These are phyloP conservation scores for Sclerotinia borealis DNA, from an alignment of 2,329 filamentous ascomycete genomes.

Conservation along the genomic window DNA sequence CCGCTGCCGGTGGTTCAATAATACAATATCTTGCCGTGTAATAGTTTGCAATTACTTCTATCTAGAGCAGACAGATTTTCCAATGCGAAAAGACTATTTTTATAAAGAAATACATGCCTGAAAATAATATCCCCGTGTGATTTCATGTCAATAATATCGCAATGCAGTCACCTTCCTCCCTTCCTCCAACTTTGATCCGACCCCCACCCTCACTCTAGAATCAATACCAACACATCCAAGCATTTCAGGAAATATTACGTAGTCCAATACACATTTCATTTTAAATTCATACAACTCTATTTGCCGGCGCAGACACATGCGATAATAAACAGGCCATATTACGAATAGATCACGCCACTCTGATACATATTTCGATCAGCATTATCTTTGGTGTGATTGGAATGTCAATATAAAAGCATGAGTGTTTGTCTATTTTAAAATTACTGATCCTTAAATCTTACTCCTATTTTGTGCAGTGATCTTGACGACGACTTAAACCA, in stretches of 20 bases:
- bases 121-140: background rate
- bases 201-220: background rate
- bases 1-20: too few relatives aligned
- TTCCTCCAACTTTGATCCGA: background rate
- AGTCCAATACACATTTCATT: background rate
- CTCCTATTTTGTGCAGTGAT: background rate
- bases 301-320: background rate
- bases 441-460: background rate
- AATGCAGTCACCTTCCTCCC: background rate
- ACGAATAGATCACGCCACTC: conserved; percentile 9
- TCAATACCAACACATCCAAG: background rate
- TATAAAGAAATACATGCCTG: accelerated
- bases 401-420: background rate
- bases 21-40: background rate
- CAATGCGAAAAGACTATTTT: background rate
- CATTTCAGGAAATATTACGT: background rate
- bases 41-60: background rate
- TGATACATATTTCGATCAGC: background rate
- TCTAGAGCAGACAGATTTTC: background rate
- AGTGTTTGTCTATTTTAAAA: background rate
- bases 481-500: background rate
- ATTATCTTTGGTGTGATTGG: background rate
- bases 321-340: conserved; percentile 4
- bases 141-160: background rate
- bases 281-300: background rate